Evolutionary conservation across 1,139 yeast genomes (phyloP).

Genomic region (Barnettozyma hawaiiensis): DNA sequence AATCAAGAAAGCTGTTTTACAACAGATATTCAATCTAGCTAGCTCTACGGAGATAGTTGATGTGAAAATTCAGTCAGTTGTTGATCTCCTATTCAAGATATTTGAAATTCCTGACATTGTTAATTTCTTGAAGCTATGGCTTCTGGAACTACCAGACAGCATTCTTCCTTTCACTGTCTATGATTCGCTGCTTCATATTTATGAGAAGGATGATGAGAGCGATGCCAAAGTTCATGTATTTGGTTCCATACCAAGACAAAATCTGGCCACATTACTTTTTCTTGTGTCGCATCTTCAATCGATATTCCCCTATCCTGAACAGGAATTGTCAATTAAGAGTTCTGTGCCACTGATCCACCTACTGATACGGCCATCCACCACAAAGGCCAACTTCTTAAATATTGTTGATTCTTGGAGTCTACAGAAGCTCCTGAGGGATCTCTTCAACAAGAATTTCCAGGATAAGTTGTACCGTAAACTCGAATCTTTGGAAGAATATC

Average conservation of each 20-base stretch:
- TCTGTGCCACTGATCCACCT: constrained; percentile 20
- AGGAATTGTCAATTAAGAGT: not conserved
- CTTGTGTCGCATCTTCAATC: constrained; percentile 17
- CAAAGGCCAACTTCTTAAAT: constrained; percentile 9
- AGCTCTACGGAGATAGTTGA: not conserved
- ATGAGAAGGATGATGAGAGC: constrained; percentile 1
- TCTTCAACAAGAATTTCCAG: constrained; percentile 12
- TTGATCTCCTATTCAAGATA: constrained; percentile 12
- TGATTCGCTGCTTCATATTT: constrained; percentile 21
- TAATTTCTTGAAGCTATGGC: constrained; percentile 28
- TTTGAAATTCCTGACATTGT: constrained; percentile 18
- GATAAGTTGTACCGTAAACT: constrained; percentile 12
- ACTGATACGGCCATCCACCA: constrained; percentile 20
- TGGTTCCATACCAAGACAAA: constrained; percentile 26
- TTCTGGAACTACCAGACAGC: constrained; percentile 33
- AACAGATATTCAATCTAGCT: constrained; percentile 10
- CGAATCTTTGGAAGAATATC: constrained; percentile 13
- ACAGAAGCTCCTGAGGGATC: constrained; percentile 11
- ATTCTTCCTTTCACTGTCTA: constrained; percentile 29
- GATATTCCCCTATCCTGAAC: not conserved
- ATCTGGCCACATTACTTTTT: constrained; percentile 21
- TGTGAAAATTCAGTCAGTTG: constrained; percentile 7
- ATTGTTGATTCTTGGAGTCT: constrained; percentile 12
- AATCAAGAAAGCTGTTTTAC: constrained; percentile 15
- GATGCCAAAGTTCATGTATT: constrained; percentile 12